Base-by-base conservation (phyloP, 192 early-diverging fungal species). In the Martensiomyces pterosporus region DNA sequence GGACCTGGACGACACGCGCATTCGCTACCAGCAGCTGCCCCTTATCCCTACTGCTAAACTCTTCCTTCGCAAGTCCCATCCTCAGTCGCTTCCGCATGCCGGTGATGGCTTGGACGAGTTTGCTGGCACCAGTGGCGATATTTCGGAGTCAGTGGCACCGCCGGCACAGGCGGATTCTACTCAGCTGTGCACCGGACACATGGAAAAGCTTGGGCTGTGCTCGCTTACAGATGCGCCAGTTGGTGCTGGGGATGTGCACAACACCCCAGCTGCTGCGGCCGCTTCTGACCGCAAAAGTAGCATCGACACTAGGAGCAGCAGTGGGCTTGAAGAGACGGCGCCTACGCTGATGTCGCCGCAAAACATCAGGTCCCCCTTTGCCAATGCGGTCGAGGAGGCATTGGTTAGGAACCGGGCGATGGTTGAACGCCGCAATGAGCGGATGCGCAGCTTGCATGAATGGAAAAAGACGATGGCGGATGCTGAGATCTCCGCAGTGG, bases 321-420 rank as follows among this genome's bases (percentile, higher is more conserved):
- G 29, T 32, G 29, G 29, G 29, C 12, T 32, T 5, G n/a, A n/a
- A n/a, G n/a, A n/a, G n/a, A n/a, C n/a, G n/a, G n/a, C n/a, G n/a
- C 2, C 35, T 7, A 26, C 23, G 22, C 33, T 39, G 39, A 33
- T 53, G 16, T 25, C 43, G 19, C 43, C 41, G 17, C 32, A 21
- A 1, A 22, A 40, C n/a, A 49, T 58, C 24, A 45, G 40, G 22
- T 57, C 63, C 24, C 63, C 63, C 19, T 66, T 58, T 49, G 55
- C 63, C n/a, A 54, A 66, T 18, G 63, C 63, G 13, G 63, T 66
- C 6, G 55, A 41, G 25, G 49, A 53, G 24, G 63, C 63, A 23
- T 10, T 53, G 50, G 55, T 24, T 19, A 49, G 43, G 32, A 48
- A 42, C 22, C 44, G 49, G 10, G 46, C 46, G n/a, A 19, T 53